These are phyloP conservation scores for Bretschneidera sinensis DNA, from an alignment of 345 rosid species.

Conservation along the genomic window DNA sequence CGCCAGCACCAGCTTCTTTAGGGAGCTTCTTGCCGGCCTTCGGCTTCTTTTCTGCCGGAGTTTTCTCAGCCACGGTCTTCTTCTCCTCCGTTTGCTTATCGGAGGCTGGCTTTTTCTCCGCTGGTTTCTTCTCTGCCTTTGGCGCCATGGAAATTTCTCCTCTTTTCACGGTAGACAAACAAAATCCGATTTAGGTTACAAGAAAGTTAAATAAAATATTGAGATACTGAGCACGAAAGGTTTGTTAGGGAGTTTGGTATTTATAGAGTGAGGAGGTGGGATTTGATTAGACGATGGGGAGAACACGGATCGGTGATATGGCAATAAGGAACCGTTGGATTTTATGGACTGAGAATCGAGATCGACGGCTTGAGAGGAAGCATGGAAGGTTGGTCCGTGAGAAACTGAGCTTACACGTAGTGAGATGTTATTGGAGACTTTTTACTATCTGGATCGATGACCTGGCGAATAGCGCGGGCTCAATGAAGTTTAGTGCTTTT, in stretches of 20 bases:
- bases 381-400: neutral
- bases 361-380: neutral
- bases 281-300: neutral
- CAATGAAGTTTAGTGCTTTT: neutral
- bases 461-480: neutral
- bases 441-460: neutral
- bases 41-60: conserved; percentile 75
- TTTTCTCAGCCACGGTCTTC: conserved; percentile 55
- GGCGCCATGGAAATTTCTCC: conserved; percentile 16
- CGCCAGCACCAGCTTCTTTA: conserved; percentile 52
- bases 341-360: no score
- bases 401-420: neutral
- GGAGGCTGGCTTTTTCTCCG: conserved; percentile 68
- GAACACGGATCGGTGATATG: neutral
- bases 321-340: neutral
- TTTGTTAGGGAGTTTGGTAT: neutral
- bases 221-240: no score
- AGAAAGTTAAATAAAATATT: no score
- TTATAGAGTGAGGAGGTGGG: neutral
- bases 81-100: conserved; percentile 56
- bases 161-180: conserved; percentile 6
- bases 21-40: conserved; percentile 81
- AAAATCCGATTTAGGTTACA: no score
- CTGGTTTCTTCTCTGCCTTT: conserved; percentile 44
- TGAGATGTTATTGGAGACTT: neutral